These are phyloP conservation scores for Emericellopsis atlantica DNA, from an alignment of 2,329 filamentous ascomycete species.

Conservation along the genomic window DNA sequence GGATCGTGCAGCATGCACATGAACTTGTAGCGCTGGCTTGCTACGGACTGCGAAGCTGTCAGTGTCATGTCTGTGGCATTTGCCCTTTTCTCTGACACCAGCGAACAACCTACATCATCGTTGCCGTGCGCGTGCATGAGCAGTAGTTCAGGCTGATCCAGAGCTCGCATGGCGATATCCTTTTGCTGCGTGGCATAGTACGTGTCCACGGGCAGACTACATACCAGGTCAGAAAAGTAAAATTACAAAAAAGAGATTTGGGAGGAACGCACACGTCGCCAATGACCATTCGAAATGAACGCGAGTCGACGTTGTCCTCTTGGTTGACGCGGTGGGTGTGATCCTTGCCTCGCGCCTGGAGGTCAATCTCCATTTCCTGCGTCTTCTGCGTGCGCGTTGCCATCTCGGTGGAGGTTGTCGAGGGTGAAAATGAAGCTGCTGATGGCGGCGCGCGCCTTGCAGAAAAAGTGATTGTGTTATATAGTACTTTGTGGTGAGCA, in stretches of 20 bases:
- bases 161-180: slow-evolving; percentile 36
- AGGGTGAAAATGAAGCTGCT: too few species aligned
- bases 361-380: slow-evolving; percentile 34
- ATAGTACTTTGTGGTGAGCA: too few species aligned
- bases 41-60: slow-evolving; percentile 30
- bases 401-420: too few species aligned
- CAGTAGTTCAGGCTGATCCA: slow-evolving; percentile 44
- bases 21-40: slow-evolving; percentile 42
- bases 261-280: not conserved
- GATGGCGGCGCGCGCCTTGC: too few species aligned
- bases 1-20: slow-evolving; percentile 39
- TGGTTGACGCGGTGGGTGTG: slow-evolving; percentile 7
- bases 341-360: slow-evolving; percentile 46
- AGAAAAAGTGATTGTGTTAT: too few species aligned
- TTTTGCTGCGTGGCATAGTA: slow-evolving; percentile 29
- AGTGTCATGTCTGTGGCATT: not conserved
- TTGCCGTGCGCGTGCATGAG: slow-evolving; percentile 45
- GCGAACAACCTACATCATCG: slow-evolving; percentile 32
- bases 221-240: not conserved
- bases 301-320: not conserved
- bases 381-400: not conserved
- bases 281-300: not conserved
- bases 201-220: slow-evolving; percentile 15
- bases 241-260: not conserved
- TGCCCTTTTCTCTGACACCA: not conserved